A percentile compares a stretch with the other conserved stretches of the same genome.
Evolutionary conservation across 768 basidiomycete genomes (phyloP).

Genomic region (Mycena vulgaris): DNA sequence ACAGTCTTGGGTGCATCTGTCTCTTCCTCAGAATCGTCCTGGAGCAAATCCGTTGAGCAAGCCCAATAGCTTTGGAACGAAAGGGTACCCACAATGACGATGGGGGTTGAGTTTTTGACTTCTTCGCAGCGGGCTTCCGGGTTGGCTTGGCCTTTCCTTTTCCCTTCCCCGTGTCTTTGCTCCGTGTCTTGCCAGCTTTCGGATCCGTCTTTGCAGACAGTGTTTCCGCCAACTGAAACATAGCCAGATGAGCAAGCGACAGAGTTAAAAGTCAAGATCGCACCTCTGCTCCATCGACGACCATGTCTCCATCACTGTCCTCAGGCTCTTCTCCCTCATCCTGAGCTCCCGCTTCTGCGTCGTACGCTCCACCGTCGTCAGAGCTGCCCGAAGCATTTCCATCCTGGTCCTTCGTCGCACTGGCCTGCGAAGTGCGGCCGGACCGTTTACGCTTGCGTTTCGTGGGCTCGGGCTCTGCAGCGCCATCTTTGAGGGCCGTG

Average conservation of each 20-base stretch:
- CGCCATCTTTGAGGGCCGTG: background rate
- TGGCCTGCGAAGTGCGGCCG: too few species aligned
- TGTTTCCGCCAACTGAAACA: background rate
- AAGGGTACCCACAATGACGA: background rate
- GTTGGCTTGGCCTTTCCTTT: background rate
- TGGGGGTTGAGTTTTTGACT: background rate
- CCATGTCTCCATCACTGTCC: slow-evolving; percentile 2
- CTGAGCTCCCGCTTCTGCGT: background rate
- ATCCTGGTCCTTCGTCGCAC: background rate
- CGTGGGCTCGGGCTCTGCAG: background rate
- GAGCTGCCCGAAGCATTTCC: background rate
- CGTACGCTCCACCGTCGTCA: background rate
- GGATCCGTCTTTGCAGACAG: slow-evolving; percentile 10
- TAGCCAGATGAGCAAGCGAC: background rate
- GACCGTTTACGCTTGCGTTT: background rate
- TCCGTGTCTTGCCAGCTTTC: slow-evolving; percentile 3
- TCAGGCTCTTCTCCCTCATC: background rate
- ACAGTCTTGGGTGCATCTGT: background rate
- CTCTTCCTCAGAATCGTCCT: background rate
- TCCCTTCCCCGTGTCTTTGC: background rate
- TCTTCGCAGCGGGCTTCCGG: background rate
- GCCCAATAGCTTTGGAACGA: background rate
- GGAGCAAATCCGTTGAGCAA: background rate
- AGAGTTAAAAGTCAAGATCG: background rate
- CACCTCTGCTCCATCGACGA: background rate